A percentile compares a stretch with the other conserved stretches of the same genome.
Evolutionary conservation across 1,284 basidiomycete genomes (phyloP).

Genomic region (Taiwanofungus camphoratus): DNA sequence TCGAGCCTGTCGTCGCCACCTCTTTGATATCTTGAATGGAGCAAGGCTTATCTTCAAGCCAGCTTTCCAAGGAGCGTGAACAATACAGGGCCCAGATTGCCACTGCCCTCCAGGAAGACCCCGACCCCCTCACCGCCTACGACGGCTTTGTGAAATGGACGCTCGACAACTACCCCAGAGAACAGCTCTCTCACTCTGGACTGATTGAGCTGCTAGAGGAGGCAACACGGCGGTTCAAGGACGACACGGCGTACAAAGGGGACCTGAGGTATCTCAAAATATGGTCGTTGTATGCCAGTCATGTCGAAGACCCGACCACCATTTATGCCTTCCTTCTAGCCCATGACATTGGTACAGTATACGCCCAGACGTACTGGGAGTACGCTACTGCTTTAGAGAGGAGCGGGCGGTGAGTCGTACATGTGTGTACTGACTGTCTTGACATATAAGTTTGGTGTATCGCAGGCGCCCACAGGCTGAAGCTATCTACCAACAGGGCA

Average conservation of each 20-base stretch:
- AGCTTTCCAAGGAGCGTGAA: conserved; percentile 30
- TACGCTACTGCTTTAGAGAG: conserved; percentile 43
- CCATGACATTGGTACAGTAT: conserved; percentile 80
- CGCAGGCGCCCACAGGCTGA: conserved; percentile 53
- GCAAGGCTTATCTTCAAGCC: conserved; percentile 6
- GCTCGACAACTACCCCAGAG: conserved; percentile 43
- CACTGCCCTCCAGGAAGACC: conserved; percentile 49
- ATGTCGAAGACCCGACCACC: conserved; percentile 64
- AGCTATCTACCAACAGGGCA: conserved; percentile 77
- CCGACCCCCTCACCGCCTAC: conserved; percentile 65
- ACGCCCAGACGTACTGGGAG: conserved; percentile 86
- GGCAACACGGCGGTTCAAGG: conserved; percentile 72
- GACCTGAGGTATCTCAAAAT: conserved; percentile 86
- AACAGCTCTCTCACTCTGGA: conserved; percentile 46
- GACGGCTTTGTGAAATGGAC: conserved; percentile 69
- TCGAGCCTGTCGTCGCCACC: too few relatives aligned
- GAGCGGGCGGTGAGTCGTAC: conserved; percentile 21
- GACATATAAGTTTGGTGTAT: neutral
- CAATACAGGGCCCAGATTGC: conserved; percentile 30
- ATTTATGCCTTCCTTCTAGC: conserved; percentile 82
- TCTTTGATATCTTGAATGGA: too few relatives aligned
- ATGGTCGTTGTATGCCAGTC: conserved; percentile 86
- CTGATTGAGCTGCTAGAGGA: conserved; percentile 70
- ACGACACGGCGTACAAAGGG: conserved; percentile 75
- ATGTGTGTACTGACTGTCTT: neutral